These are phyloP conservation scores for Yamadazyma endophytica DNA, from an alignment of 805 yeast species.

Conservation along the genomic window DNA sequence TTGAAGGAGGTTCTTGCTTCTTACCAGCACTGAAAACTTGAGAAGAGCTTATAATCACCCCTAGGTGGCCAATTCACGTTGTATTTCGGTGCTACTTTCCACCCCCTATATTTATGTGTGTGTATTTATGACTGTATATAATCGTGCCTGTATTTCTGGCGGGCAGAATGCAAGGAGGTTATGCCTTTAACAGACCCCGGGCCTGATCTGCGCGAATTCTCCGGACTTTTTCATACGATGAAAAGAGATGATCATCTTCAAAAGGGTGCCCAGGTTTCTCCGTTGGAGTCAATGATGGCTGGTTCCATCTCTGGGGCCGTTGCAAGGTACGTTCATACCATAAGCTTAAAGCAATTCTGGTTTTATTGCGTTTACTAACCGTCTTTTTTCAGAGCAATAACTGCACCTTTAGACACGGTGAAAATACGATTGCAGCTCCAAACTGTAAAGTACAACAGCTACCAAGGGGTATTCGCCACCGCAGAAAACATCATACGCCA, in stretches of 20 bases:
- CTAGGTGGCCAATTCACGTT: too few species aligned
- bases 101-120: too few species aligned
- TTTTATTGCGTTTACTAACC: slow-evolving; percentile 15
- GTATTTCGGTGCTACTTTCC: too few species aligned
- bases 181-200: too few species aligned
- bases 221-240: not conserved
- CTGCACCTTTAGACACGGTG: slow-evolving; percentile 77
- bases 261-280: slow-evolving; percentile 49
- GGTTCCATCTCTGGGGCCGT: slow-evolving; percentile 70
- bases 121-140: too few species aligned
- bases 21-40: slow-evolving; percentile 2
- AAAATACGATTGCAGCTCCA: slow-evolving; percentile 74
- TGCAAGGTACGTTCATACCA: slow-evolving; percentile 39
- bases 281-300: slow-evolving; percentile 54
- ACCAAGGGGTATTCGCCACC: slow-evolving; percentile 31
- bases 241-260: slow-evolving; percentile 40
- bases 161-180: too few species aligned
- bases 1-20: slow-evolving; percentile 25
- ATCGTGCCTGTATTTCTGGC: too few species aligned
- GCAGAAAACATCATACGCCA: slow-evolving; percentile 41
- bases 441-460: slow-evolving; percentile 10
- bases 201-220: too few species aligned
- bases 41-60: too few species aligned
- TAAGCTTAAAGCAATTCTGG: not conserved
- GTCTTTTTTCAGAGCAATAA: slow-evolving; percentile 40